These are phyloP conservation scores for Globisporangium radiosum DNA, from an alignment of 352 stramenopile species.

Conservation along the genomic window DNA sequence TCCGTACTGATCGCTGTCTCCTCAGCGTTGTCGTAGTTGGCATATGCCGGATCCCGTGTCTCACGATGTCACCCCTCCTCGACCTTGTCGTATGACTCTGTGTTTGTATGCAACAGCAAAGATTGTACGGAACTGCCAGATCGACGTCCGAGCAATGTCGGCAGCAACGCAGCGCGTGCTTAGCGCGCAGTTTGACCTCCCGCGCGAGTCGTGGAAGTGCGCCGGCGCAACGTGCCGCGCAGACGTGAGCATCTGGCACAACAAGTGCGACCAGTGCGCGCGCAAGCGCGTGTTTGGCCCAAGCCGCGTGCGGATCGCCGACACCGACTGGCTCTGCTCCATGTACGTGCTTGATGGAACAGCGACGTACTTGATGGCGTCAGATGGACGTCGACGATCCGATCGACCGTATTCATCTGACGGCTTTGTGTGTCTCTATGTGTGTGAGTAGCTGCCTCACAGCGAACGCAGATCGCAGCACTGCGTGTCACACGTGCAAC, in stretches of 20 bases:
- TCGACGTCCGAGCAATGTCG: constrained; percentile 42
- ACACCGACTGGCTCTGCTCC: constrained; percentile 58
- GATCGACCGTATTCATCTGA: background rate
- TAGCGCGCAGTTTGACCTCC: constrained; percentile 29
- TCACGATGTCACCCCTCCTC: too few relatives aligned
- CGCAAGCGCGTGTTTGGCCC: constrained; percentile 42
- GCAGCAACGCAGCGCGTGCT: constrained; percentile 35
- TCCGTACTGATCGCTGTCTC: constrained; percentile 12
- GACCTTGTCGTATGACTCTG: background rate
- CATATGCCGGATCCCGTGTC: too few relatives aligned
- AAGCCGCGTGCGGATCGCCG: constrained; percentile 37
- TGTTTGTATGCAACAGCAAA: constrained; percentile 22
- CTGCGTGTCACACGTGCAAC: constrained; percentile 34
- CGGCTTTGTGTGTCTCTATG: background rate
- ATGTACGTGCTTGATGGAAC: constrained; percentile 28
- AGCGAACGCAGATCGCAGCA: constrained; percentile 32
- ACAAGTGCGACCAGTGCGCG: constrained; percentile 38
- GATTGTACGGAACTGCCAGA: constrained; percentile 56
- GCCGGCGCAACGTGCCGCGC: constrained; percentile 27
- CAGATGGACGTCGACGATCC: too few relatives aligned
- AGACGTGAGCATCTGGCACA: constrained; percentile 61
- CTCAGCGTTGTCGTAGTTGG: too few relatives aligned
- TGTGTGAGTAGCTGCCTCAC: constrained; percentile 36
- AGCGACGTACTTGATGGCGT: background rate
- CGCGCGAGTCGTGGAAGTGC: constrained; percentile 55